Conservation (phyloP, 2,329 filamentous ascomycete genomes). For the Penicillium sp. region DNA sequence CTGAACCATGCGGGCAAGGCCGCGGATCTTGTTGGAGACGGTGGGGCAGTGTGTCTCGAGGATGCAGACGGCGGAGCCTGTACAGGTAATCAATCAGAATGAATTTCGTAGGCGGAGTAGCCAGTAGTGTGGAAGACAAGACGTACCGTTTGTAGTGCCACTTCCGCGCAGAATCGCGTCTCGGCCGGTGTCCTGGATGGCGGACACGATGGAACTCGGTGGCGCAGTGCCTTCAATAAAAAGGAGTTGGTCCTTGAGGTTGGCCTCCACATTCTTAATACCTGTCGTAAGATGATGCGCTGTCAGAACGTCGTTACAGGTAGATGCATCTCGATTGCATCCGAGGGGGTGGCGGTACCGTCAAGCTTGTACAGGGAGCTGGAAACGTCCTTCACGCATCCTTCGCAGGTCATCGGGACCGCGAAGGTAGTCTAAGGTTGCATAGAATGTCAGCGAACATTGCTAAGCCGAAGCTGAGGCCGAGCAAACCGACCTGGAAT, state of each 20-base stretch:
- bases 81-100: slow-evolving; percentile 1
- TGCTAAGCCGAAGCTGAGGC: not conserved
- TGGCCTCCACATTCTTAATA: slow-evolving; percentile 76
- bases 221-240: slow-evolving; percentile 82
- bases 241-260: slow-evolving; percentile 76
- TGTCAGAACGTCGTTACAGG: not conserved
- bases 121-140: slow-evolving; percentile 4
- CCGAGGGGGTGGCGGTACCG: slow-evolving; percentile 42
- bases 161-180: slow-evolving; percentile 92
- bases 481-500: slow-evolving; percentile 40
- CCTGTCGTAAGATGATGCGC: slow-evolving; percentile 46
- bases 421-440: slow-evolving; percentile 78
- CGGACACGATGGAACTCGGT: slow-evolving; percentile 80
- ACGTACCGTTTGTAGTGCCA: slow-evolving; percentile 72
- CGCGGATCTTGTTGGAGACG: slow-evolving; percentile 67
- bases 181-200: slow-evolving; percentile 83
- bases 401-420: slow-evolving; percentile 86
- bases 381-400: slow-evolving; percentile 82
- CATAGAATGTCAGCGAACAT: slow-evolving; percentile 14
- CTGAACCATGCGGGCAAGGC: slow-evolving; percentile 89
- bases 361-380: slow-evolving; percentile 69
- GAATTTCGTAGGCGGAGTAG: not conserved
- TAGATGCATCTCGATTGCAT: not conserved
- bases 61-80: slow-evolving; percentile 70
- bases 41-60: slow-evolving; percentile 72